These are phyloP conservation scores for Micromonas commoda DNA, from an alignment of 139 green algal genomes.

Conservation along the genomic window DNA sequence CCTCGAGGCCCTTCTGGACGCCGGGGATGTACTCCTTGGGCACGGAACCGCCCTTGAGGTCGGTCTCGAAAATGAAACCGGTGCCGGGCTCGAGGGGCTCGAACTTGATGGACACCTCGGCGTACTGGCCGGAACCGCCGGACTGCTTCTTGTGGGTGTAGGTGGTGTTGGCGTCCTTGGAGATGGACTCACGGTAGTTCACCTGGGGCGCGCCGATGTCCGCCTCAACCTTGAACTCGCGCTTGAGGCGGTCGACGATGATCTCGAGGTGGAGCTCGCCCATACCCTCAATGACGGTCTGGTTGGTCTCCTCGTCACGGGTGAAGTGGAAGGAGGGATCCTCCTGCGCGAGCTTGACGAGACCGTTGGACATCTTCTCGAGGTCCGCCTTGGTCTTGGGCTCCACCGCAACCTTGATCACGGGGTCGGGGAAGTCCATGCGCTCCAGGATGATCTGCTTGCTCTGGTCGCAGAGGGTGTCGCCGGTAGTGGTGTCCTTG, in stretches of 20 bases:
- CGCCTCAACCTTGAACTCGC: constrained; percentile 97
- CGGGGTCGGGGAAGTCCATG: constrained; percentile 99
- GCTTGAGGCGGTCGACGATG: constrained; percentile 90
- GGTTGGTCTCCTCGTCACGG: constrained; percentile 93
- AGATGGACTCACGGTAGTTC: constrained; percentile 98
- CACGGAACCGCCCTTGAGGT: constrained; percentile 95
- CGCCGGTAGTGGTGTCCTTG: constrained; percentile 89
- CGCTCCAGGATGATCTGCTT: constrained; percentile 89
- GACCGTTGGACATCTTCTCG: constrained; percentile 88
- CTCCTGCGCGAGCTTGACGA: constrained; percentile 96
- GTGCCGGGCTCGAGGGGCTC: constrained; percentile 87
- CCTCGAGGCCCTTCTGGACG: constrained; percentile 88
- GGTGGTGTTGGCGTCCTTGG: constrained; percentile 57
- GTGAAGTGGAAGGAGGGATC: constrained; percentile 93
- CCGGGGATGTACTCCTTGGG: constrained; percentile 99
- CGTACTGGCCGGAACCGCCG: constrained; percentile 93
- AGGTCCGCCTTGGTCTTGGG: constrained; percentile 94
- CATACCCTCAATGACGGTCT: constrained; percentile 97
- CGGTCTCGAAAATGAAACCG: constrained; percentile 88
- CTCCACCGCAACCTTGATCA: constrained; percentile 99
- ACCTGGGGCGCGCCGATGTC: constrained; percentile 68
- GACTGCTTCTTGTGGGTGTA: constrained; percentile 99
- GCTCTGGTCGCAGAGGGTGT: constrained; percentile 93
- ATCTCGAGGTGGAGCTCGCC: constrained; percentile 99
- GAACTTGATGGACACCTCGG: constrained; percentile 88